Evolutionary conservation across 164 flowering plant genomes (phyloP).

Genomic region (Aristolochia contorta): DNA sequence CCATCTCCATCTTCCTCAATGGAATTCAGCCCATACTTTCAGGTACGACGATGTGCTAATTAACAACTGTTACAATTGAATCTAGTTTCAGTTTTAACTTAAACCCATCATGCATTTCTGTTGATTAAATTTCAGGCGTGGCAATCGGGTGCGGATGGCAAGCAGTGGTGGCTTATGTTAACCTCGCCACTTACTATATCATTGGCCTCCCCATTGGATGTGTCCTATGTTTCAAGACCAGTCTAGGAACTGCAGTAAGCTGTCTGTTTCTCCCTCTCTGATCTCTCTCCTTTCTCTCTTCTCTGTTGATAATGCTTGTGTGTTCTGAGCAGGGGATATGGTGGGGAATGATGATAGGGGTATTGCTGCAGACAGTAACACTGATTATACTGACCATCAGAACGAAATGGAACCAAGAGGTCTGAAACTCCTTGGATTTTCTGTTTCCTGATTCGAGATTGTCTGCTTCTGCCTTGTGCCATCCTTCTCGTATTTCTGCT

Average conservation of each 20-base stretch:
- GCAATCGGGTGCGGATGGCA: constrained; percentile 91
- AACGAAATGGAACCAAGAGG: constrained; percentile 17
- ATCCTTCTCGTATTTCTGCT: neutral
- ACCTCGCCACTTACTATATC: constrained; percentile 50
- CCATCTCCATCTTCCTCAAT: constrained; percentile 52
- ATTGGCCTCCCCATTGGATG: constrained; percentile 76
- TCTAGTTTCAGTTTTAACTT: constrained; percentile 15
- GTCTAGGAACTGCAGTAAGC: constrained; percentile 48
- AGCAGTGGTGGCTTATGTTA: constrained; percentile 67
- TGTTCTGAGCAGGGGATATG: constrained; percentile 15
- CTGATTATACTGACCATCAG: constrained; percentile 14
- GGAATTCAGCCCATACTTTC: constrained; percentile 64
- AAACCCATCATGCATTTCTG: constrained; percentile 78
- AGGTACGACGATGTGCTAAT: constrained; percentile 33
- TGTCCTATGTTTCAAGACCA: constrained; percentile 68
- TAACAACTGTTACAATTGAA: no score
- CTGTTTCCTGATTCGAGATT: neutral
- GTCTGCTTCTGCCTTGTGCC: neutral
- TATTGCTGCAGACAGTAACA: constrained; percentile 8
- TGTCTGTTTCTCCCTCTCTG: neutral
- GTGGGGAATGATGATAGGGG: constrained; percentile 23
- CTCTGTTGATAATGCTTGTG: neutral
- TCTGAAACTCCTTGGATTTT: neutral
- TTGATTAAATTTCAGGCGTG: constrained; percentile 41
- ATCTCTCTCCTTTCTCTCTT: neutral